Evolutionary conservation across 2,329 filamentous ascomycete genomes (phyloP).

Genomic region (Bertia moriformis): DNA sequence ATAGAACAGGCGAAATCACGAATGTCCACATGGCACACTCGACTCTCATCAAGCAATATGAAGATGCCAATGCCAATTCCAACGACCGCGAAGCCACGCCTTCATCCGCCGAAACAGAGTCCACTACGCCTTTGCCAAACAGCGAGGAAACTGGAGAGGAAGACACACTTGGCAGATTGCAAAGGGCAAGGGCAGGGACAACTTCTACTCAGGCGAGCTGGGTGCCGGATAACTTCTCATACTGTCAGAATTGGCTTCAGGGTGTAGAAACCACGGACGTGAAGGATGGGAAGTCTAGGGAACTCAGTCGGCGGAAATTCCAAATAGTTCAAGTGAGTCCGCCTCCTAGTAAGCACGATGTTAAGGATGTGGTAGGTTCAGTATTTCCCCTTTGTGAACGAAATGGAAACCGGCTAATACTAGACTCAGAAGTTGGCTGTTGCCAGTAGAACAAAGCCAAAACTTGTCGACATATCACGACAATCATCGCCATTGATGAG

Average conservation of each 20-base stretch:
- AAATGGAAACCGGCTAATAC: no score
- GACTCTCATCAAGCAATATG: neutral
- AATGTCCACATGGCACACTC: neutral
- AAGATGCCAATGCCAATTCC: no score
- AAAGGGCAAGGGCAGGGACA: conserved; percentile 15
- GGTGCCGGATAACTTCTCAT: conserved; percentile 17
- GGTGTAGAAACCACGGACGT: conserved; percentile 12
- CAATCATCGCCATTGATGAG: conserved; percentile 15
- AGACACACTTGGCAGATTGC: neutral
- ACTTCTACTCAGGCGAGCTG: conserved; percentile 20
- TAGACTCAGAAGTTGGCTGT: conserved; percentile 17
- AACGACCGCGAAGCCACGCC: neutral
- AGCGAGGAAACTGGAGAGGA: neutral
- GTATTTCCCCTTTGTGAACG: no score
- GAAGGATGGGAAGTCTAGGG: conserved; percentile 10
- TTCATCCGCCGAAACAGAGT: neutral
- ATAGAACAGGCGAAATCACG: neutral
- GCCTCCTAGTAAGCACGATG: conserved; percentile 9
- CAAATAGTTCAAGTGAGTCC: conserved; percentile 19
- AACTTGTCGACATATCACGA: conserved; percentile 19
- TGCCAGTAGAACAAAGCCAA: conserved; percentile 18
- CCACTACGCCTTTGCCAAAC: no score
- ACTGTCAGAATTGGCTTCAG: conserved; percentile 20
- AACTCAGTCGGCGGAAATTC: conserved; percentile 16
- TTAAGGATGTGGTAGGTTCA: neutral